A percentile compares a stretch with the other conserved stretches of the same genome.
Conservation (phyloP, 306 rosid species). For the Delonix regia region DNA sequence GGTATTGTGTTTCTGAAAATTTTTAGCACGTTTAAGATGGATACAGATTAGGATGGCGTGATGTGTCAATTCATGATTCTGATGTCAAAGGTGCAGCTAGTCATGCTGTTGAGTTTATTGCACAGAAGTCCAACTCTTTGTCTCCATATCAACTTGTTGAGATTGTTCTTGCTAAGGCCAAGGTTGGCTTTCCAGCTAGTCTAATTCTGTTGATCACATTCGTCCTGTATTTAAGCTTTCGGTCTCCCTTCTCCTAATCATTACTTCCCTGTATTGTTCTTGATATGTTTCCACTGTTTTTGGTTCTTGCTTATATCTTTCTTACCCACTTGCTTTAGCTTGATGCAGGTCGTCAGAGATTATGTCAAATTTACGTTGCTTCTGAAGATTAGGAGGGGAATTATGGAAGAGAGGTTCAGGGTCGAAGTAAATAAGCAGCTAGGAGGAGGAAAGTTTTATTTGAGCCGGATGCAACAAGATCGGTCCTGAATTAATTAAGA, state of each 20-base stretch:
- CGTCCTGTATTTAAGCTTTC: constrained; percentile 5
- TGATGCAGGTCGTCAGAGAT: constrained; percentile 54
- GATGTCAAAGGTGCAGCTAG: constrained; percentile 58
- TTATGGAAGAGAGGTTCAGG: constrained; percentile 37
- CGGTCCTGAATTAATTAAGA: constrained; percentile 1
- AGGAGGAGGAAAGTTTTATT: constrained; percentile 32
- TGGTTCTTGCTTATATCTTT: neutral
- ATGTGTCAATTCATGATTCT: constrained; percentile 40
- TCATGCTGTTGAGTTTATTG: constrained; percentile 44
- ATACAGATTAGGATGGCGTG: constrained; percentile 41
- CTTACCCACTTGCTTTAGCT: constrained; percentile 2
- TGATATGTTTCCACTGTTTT: neutral
- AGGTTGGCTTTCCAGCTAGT: constrained; percentile 33
- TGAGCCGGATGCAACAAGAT: constrained; percentile 40
- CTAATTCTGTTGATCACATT: constrained; percentile 5
- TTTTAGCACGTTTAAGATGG: constrained; percentile 34
- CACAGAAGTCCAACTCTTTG: constrained; percentile 39
- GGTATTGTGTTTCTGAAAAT: constrained; percentile 22
- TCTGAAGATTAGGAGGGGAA: constrained; percentile 49
- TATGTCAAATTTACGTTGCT: constrained; percentile 47
- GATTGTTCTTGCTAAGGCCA: constrained; percentile 49
- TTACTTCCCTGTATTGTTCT: neutral
- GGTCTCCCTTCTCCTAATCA: neutral
- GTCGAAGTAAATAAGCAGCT: constrained; percentile 46
- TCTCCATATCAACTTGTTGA: constrained; percentile 46